phyloP scores from a whole-genome alignment of 169 alveolate species.

The Toxoplasma gondii region DNA sequence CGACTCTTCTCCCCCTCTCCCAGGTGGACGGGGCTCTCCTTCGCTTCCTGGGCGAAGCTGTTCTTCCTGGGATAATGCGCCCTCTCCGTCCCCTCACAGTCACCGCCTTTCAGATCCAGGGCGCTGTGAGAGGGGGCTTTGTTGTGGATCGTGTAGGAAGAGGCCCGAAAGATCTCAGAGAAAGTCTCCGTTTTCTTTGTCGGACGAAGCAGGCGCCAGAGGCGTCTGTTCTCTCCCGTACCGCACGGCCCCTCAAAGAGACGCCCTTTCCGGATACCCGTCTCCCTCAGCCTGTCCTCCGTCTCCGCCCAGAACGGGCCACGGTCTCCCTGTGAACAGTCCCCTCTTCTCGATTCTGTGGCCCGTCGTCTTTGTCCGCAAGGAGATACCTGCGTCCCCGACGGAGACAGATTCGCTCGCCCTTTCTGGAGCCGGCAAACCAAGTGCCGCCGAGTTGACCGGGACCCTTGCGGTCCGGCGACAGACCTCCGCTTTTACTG shows the following conservation, averaged over 20 bases:
- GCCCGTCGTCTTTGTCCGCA: constrained; percentile 26
- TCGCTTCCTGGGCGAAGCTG: background rate
- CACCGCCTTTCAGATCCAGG: too few relatives aligned
- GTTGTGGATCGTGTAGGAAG: background rate
- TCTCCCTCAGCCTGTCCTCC: background rate
- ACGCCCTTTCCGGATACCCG: background rate
- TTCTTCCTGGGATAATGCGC: background rate
- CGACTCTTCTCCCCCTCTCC: background rate
- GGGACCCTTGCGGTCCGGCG: background rate
- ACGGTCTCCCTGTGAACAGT: background rate
- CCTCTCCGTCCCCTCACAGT: too few relatives aligned
- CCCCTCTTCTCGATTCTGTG: constrained; percentile 1
- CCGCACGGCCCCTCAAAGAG: background rate
- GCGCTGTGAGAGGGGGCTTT: background rate
- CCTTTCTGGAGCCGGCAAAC: background rate
- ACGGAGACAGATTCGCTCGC: background rate
- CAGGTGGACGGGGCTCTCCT: background rate
- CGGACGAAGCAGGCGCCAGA: background rate
- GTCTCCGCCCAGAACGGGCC: background rate
- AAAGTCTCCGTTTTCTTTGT: background rate
- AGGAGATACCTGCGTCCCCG: background rate
- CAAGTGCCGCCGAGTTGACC: background rate
- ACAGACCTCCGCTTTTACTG: background rate
- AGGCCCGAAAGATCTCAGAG: background rate
- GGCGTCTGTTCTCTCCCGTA: background rate